Base-by-base conservation (phyloP, 805 yeast species). In the Saccharomycopsis javanensis region DNA sequence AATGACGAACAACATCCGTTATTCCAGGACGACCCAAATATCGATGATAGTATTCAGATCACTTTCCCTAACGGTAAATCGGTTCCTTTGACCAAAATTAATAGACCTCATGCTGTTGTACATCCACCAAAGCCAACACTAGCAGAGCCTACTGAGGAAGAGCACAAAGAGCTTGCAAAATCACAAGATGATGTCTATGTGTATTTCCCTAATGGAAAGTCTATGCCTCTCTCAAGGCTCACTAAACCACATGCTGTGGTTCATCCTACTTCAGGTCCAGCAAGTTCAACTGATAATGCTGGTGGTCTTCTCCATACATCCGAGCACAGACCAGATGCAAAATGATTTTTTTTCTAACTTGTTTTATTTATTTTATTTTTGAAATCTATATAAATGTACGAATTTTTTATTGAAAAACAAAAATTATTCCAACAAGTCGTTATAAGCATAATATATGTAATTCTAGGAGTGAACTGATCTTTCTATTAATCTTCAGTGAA, bases 221-320 rank as follows among this genome's bases (percentile, higher is more conserved):
- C 53, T 7, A 54, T 60, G 25, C 62, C 60, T 18, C 56, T 54
- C 5, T 34, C 55, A 13, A 46, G 38, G 35, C 57, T 60, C 20
- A 55, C 53, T 34, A 57, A 57, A 37, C 62, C 62, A 30, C 62
- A 60, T 34, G 56, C 60, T 23, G 45, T 45, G n/a, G 25, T 53
- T n/a, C 55, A 37, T 16, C 53, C 23, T 10, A 25, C 55, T 13
- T 5, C 48, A 31, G 35, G 15, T 3, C 11, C 35, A 31, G 20
- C 56, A 42, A 20, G 6, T 13, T 8, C 48, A 2, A 35, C 30
- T 2, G 42, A n/a, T 5, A 42, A 28, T 31, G 51, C 56, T 18
- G 51, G 46, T 30, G 50, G 37, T 54, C 54, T 46, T 8, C 33
- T 58, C 6, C 51, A 38, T 37, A 25, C 42, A 20, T 28, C 57